Evolutionary conservation across 148 eudicot species (phyloP), one percentile per base, ranked within the genome.

Genomic region (Chenopodium album): DNA sequence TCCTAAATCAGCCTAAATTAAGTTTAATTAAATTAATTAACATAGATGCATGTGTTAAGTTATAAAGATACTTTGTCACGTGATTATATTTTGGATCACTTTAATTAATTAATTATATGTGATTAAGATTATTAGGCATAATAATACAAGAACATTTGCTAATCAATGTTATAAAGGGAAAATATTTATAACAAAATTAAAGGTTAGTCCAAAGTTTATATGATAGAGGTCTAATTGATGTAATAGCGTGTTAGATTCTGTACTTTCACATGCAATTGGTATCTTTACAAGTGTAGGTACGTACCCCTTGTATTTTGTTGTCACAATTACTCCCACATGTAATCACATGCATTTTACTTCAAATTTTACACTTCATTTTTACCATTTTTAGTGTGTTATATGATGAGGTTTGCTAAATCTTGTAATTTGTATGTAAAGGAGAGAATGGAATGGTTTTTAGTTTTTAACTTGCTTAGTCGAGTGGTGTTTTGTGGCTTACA

Each of bases 251-350:
- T 68, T 78, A 79, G 74, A 67, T 68, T 56, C 41, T 47, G 34
- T 6, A 4, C 19, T 32, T 7, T 66, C 86, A 84, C 86, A 80
- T 84, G 83, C 77, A 84, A 22, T 41, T 31, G 82, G 79, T 77
- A 84, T 84, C 83, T 84, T 84, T 84, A 84, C 83, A 80, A 84
- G 80, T 41, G 44, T 76, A 59, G 79, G 80, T 84, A 66, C 60
- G 60, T 75, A 10, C 63, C 78, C 77, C 67, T 48, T 62, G 73
- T 52, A 71, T 34, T 62, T 76, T 62, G 54, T 71, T 76, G 83
- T 84, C 77, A 76, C 83, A 22, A 76, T 84, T 80, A 84, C 83
- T 80, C 72, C 76, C 86, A 84, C 86, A 84, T 80, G 83, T 84
- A 17, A 80, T 80, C 83, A 84, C 83, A 76, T 84, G 86, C 82